Evolutionary conservation across 768 basidiomycete genomes (phyloP).

Genomic region (Candolleomyces efflorescens): DNA sequence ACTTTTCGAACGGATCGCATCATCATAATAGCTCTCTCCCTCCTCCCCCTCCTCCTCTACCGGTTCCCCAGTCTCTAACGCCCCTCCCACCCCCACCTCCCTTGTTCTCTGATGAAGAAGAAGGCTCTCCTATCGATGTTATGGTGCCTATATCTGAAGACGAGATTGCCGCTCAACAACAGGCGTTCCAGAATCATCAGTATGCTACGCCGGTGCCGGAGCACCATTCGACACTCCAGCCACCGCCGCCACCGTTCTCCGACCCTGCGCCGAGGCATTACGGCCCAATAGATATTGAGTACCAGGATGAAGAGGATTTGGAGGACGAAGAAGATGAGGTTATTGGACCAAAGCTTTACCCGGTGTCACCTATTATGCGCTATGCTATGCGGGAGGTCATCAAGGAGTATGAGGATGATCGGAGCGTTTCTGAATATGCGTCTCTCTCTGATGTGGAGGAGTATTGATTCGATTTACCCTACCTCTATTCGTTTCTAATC

Average conservation of each 20-base stretch:
- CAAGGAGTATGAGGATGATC: conserved; percentile 75
- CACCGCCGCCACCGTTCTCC: neutral
- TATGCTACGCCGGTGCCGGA: neutral
- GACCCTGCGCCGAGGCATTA: neutral
- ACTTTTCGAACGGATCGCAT: conserved; percentile 2
- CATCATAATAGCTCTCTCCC: neutral
- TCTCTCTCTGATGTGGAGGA: conserved; percentile 77
- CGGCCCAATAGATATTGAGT: conserved; percentile 21
- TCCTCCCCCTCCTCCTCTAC: neutral
- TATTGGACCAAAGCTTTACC: conserved; percentile 72
- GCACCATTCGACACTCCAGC: neutral
- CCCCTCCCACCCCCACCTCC: conserved; percentile 6
- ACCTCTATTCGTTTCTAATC: neutral
- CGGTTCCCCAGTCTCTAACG: neutral
- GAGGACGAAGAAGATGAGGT: conserved; percentile 47
- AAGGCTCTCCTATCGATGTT: neutral
- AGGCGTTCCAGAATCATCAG: neutral
- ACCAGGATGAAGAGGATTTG: conserved; percentile 29
- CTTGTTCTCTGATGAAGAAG: conserved; percentile 13
- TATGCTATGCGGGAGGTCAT: conserved; percentile 84
- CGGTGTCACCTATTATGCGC: conserved; percentile 77
- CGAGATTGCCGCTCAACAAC: conserved; percentile 14
- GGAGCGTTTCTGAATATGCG: conserved; percentile 74
- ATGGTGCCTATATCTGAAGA: conserved; percentile 20
- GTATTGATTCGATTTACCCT: conserved; percentile 34